Evolutionary conservation across 1,139 yeast species (phyloP), one percentile per base, ranked within the genome.

Genomic region (Sugiyamaella xylanicola): DNA sequence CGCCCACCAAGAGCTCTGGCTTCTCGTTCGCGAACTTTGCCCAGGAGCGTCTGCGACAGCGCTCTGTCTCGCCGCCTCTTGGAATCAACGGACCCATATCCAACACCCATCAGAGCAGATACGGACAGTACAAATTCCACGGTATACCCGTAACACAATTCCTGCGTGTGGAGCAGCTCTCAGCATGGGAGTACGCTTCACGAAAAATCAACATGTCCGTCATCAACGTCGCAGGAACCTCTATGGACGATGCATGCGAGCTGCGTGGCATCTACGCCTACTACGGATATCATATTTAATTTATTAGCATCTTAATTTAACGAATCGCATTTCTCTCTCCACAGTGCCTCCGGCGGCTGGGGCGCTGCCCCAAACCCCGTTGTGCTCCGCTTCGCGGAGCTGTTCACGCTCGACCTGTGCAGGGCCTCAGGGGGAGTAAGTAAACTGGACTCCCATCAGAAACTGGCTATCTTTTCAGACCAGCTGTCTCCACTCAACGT

Each of bases 221-320:
- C 53, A 65, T 70, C 51, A 73, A 73, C 13, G 61, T 68, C 51
- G 74, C 72, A 4, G 73, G 73, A 4, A 65, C 61, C 46, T 59
- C 60, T 47, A 61, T 67, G 4, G 59, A 61, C 4, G 69, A 64
- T n/a, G 65, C 70, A 11, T 61, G 65, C 51, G 64, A 64, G 44
- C 71, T 67, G 51, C 66, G 72, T 32, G 75, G 75, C 15, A 68
- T 72, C 56, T 72, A 72, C 57, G 63, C 70, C 49, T 72, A 72
- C 59, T 72, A 72, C 48, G 71, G 68, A 25, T 66, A 64, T 53
- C 66, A 51, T 37, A 35, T 27, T 25, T 44, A 29, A 42, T 29
- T 13, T 45, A 39, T 27, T 39, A 32, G 22, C 29, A 15, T 52
- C 21, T 49, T 41, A 20, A 19, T 29, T 52, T 37, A 47, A 37